phyloP scores from a whole-genome alignment of 768 basidiomycete genomes.

The Melanogaster broomeanus region DNA sequence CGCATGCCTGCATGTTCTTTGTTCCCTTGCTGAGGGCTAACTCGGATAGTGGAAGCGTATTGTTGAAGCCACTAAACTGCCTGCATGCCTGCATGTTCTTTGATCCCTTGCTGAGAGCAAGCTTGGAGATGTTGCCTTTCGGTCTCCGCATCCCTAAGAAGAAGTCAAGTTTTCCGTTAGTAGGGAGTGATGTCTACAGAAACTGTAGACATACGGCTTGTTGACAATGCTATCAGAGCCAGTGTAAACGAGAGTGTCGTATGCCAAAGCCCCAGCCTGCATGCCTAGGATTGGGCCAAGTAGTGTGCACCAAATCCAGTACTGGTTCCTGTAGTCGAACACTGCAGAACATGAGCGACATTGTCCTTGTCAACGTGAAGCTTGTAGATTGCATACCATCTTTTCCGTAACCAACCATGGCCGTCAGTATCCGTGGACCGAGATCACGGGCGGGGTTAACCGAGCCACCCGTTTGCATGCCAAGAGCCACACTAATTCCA shows the following conservation, averaged over 20 bases:
- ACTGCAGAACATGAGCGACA: slow-evolving; percentile 10
- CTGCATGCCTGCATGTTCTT: background rate
- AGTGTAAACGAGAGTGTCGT: slow-evolving; percentile 59
- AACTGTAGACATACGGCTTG: slow-evolving; percentile 41
- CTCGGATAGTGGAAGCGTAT: too few relatives aligned
- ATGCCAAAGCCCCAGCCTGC: slow-evolving; percentile 52
- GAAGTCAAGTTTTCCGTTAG: background rate
- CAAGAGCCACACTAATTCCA: slow-evolving; percentile 59
- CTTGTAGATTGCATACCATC: slow-evolving; percentile 38
- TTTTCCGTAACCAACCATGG: slow-evolving; percentile 72
- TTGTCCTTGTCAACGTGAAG: background rate
- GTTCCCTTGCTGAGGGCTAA: too few relatives aligned
- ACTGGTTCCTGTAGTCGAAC: slow-evolving; percentile 48
- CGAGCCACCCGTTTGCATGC: slow-evolving; percentile 67
- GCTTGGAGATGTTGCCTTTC: slow-evolving; percentile 17
- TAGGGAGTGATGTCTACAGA: background rate
- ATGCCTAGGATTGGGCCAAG: slow-evolving; percentile 62
- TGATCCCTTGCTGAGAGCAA: slow-evolving; percentile 3
- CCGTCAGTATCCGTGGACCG: slow-evolving; percentile 66
- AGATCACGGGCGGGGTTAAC: slow-evolving; percentile 75
- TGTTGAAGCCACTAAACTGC: slow-evolving; percentile 8
- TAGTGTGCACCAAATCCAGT: slow-evolving; percentile 74
- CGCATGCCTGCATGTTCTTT: too few relatives aligned
- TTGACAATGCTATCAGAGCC: slow-evolving; percentile 58
- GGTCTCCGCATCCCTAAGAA: slow-evolving; percentile 10